These are phyloP conservation scores for Heracleum sosnowskyi DNA, from an alignment of 129 eudicot species.

Conservation along the genomic window DNA sequence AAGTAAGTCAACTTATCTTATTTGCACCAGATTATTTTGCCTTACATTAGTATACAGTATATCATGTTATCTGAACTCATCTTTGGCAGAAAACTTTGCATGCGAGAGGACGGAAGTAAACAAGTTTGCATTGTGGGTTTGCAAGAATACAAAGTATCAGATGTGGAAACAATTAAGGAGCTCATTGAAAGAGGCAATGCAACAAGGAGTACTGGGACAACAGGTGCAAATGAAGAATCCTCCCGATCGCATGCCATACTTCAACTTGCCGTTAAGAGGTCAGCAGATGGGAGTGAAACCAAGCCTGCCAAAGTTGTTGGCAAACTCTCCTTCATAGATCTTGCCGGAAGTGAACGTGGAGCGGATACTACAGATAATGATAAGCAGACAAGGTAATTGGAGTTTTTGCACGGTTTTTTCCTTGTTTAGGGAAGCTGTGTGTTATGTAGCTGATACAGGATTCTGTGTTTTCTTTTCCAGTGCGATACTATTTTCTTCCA, in stretches of 20 bases:
- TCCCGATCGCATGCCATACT: conserved; percentile 98
- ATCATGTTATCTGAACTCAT: conserved; percentile 9
- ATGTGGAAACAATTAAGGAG: conserved; percentile 87
- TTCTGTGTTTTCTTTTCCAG: background rate
- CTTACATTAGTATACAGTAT: background rate
- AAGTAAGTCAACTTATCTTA: conserved; percentile 42
- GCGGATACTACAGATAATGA: conserved; percentile 98
- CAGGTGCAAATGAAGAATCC: conserved; percentile 99
- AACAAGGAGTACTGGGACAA: conserved; percentile 94
- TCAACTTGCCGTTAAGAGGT: conserved; percentile 77
- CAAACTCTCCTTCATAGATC: conserved; percentile 95
- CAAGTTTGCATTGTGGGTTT: conserved; percentile 98
- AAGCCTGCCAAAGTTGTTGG: conserved; percentile 93
- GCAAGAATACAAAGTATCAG: conserved; percentile 84
- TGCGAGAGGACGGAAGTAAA: conserved; percentile 96
- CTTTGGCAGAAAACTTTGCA: conserved; percentile 69
- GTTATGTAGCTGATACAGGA: background rate
- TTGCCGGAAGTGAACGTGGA: conserved; percentile 99
- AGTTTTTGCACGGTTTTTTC: background rate
- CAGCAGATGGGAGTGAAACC: conserved; percentile 75
- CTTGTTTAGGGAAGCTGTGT: background rate
- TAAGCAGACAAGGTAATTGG: conserved; percentile 77
- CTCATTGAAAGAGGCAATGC: conserved; percentile 91
- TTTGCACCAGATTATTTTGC: background rate
- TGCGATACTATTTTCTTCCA: background rate